These are phyloP conservation scores for Penicillium coffeae DNA, from an alignment of 495 filamentous ascomycete species.

Conservation along the genomic window DNA sequence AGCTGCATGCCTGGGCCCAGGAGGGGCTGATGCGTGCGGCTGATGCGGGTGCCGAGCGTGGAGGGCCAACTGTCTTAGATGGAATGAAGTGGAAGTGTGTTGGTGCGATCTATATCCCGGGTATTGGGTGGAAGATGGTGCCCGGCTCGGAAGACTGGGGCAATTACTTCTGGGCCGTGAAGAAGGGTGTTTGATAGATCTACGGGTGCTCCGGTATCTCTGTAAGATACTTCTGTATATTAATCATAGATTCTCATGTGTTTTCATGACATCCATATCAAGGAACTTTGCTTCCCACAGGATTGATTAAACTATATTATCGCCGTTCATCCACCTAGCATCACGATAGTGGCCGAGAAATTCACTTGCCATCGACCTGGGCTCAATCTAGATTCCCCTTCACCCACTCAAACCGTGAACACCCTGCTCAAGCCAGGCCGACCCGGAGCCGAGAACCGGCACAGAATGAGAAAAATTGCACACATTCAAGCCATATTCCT, in stretches of 20 bases:
- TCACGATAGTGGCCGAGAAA: conserved; percentile 16
- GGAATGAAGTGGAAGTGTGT: conserved; percentile 59
- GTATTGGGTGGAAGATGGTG: conserved; percentile 86
- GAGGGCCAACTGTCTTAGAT: conserved; percentile 49
- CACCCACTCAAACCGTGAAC: too few relatives aligned
- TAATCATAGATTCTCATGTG: conserved; percentile 1
- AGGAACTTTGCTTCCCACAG: too few relatives aligned
- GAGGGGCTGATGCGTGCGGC: conserved; percentile 38
- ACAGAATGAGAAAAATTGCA: conserved; percentile 6
- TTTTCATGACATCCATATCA: too few relatives aligned
- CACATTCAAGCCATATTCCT: background rate
- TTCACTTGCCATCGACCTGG: conserved; percentile 15
- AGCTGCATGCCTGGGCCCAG: conserved; percentile 62
- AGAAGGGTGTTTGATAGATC: conserved; percentile 48
- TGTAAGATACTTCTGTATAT: conserved; percentile 12
- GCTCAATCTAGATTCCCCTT: background rate
- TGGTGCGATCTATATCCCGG: conserved; percentile 83
- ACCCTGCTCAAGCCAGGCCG: too few relatives aligned
- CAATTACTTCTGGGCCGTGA: conserved; percentile 94
- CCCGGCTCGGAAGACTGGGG: conserved; percentile 77
- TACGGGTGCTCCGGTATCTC: background rate
- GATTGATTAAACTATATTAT: too few relatives aligned
- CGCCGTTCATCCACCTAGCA: too few relatives aligned
- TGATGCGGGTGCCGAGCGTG: conserved; percentile 40
- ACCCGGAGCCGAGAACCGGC: too few relatives aligned